These are phyloP conservation scores for Neopestalotiopsis sp. DNA, from an alignment of 2,329 filamentous ascomycete genomes.

Conservation along the genomic window DNA sequence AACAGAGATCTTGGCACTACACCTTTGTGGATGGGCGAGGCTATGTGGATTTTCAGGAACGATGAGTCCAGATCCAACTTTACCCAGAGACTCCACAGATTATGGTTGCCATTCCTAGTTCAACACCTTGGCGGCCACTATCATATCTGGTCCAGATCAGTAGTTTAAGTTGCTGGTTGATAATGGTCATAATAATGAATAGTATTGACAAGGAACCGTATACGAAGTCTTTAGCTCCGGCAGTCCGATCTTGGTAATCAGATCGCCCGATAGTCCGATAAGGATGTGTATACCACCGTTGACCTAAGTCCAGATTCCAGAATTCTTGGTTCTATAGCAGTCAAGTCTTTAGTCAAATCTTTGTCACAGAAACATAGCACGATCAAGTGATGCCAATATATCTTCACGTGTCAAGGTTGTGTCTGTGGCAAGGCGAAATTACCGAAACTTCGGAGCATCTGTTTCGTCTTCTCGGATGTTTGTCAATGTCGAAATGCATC, in stretches of 20 bases:
- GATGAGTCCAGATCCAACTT: background rate
- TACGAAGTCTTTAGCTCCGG: background rate
- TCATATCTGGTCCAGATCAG: background rate
- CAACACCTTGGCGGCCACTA: background rate
- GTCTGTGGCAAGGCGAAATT: background rate
- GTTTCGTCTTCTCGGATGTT: background rate
- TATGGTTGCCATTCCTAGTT: background rate
- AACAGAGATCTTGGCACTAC: slow-evolving; percentile 26
- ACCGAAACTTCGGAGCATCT: background rate
- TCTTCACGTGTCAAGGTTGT: background rate
- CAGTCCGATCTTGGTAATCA: slow-evolving; percentile 2
- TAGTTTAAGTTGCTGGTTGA: background rate
- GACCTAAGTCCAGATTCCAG: background rate
- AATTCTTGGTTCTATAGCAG: background rate
- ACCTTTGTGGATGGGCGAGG: slow-evolving; percentile 26
- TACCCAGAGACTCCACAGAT: background rate
- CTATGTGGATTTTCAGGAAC: slow-evolving; percentile 17
- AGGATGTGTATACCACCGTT: background rate
- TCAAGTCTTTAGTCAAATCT: background rate
- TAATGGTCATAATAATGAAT: background rate
- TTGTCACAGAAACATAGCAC: background rate
- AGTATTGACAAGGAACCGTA: background rate
- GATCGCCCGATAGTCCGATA: background rate
- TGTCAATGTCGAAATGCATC: background rate
- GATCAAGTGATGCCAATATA: background rate